Base-by-base conservation (phyloP, 805 yeast genomes). In the Hanseniaspora vineae region DNA sequence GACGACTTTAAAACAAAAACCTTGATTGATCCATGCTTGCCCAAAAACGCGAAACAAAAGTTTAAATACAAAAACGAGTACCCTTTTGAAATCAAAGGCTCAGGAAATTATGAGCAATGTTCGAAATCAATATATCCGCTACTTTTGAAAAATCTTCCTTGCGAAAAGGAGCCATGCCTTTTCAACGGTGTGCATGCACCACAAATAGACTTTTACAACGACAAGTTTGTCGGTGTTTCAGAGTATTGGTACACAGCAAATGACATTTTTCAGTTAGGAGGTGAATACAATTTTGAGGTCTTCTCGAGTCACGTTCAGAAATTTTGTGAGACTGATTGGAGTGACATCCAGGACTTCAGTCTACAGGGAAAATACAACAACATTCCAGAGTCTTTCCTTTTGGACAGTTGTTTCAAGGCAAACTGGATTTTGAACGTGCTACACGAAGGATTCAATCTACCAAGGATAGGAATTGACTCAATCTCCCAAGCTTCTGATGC, bases 191-290 rank as follows among this genome's bases (percentile, higher is more conserved):
- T 87, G 14, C 97, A 90, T 66, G 96, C 88, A 0, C 98, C 98
- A 4, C 76, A 73, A 31, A 77, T 92, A 51, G 87, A 89, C 65
- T 87, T 86, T 58, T 72, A 73, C 13, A 72, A 72, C 44, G 95
- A 87, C 57, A 83, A 78, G 57, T 89, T 92, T 64, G 83, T 92
- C 31, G 98, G 98, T 0, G 81, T 90, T 19, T 85, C 96, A 8
- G 98, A 92, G 64, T 92, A 87, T 66, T 92, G 97, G 97, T 90
- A 92, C 61, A 87, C 97, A 0, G 89, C 96, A 2, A 84, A 88
- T 57, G 97, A 90, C 59, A 77, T 90, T 3, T 89, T 89, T 61
- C 78, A 81, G 39, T 73, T 87, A 67, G 90, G 95, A 2, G 97
- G 97, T 13, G 86, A 80, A 48, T 89, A 89, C 61, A 85, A 85